Conservation (phyloP, 352 stramenopile species). For the Pythium phragmiticola region DNA sequence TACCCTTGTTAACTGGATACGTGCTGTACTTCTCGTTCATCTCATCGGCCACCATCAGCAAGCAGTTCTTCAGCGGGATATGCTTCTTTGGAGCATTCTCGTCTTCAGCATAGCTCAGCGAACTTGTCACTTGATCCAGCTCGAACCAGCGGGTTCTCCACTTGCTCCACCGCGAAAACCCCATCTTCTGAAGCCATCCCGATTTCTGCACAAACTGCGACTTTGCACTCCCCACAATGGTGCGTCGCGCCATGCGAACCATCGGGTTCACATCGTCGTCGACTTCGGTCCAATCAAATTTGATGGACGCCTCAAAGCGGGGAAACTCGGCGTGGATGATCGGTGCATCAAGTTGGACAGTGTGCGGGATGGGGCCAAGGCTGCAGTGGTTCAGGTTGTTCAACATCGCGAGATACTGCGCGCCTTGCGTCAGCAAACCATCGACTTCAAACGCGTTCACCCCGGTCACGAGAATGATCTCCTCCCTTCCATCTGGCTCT, state of each 20-base stretch:
- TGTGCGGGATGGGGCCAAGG: constrained; percentile 71
- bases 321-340: constrained; percentile 73
- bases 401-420: constrained; percentile 78
- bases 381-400: constrained; percentile 76
- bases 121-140: constrained; percentile 73
- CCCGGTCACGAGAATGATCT: constrained; percentile 78
- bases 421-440: constrained; percentile 56
- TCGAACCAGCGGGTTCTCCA: constrained; percentile 82
- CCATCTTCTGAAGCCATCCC: constrained; percentile 83
- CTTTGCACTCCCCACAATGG: constrained; percentile 52
- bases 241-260: constrained; percentile 44
- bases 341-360: constrained; percentile 62
- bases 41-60: constrained; percentile 68
- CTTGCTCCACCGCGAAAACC: constrained; percentile 65
- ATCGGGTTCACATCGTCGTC: constrained; percentile 12
- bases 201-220: constrained; percentile 70
- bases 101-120: constrained; percentile 79
- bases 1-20: constrained; percentile 83
- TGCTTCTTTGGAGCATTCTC: constrained; percentile 58
- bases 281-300: constrained; percentile 67
- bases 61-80: constrained; percentile 72
- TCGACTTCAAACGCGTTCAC: constrained; percentile 86
- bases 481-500: constrained; percentile 40
- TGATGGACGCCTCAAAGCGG: constrained; percentile 60
- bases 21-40: constrained; percentile 89